A percentile compares a stretch with the other conserved stretches of the same genome.
Conservation (phyloP, 2,329 filamentous ascomycete genomes). For the Colletotrichum sp. region DNA sequence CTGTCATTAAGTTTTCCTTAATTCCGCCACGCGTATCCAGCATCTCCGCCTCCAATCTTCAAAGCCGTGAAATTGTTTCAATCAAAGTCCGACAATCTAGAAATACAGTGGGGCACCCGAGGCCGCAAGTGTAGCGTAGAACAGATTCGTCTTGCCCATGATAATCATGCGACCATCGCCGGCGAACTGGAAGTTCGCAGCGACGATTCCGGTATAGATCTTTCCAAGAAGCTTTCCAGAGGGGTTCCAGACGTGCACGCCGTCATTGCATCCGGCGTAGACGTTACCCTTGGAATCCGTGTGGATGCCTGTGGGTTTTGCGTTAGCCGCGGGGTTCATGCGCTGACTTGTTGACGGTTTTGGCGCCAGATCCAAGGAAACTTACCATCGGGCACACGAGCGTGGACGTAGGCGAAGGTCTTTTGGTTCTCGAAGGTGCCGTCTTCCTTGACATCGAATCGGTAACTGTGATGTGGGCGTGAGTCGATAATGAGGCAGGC, state of each 20-base stretch:
- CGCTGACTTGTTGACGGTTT: not conserved
- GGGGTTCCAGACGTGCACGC: conserved; percentile 53
- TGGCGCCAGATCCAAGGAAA: not conserved
- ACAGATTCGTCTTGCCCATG: conserved; percentile 37
- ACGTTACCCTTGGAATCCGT: conserved; percentile 61
- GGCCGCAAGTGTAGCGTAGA: conserved; percentile 33
- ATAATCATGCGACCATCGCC: conserved; percentile 40
- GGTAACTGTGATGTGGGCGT: conserved; percentile 39
- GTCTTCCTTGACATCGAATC: conserved; percentile 48
- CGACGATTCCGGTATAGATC: conserved; percentile 53
- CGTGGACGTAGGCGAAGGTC: conserved; percentile 61
- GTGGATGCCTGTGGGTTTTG: conserved; percentile 50
- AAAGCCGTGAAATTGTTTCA: not conserved
- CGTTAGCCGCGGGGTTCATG: conserved; percentile 24
- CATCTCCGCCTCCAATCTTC: not conserved
- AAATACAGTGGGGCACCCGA: not conserved
- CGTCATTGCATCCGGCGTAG: conserved; percentile 55
- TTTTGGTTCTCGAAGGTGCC: conserved; percentile 53
- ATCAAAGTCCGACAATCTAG: not conserved
- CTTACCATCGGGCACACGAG: conserved; percentile 63
- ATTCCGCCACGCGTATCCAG: not conserved
- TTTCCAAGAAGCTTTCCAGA: conserved; percentile 58
- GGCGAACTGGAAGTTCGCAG: conserved; percentile 52
- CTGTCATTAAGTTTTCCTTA: not conserved
- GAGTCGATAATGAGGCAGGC: not conserved